Conservation (phyloP, 1,284 basidiomycete species). For the Tilletia horrida region DNA sequence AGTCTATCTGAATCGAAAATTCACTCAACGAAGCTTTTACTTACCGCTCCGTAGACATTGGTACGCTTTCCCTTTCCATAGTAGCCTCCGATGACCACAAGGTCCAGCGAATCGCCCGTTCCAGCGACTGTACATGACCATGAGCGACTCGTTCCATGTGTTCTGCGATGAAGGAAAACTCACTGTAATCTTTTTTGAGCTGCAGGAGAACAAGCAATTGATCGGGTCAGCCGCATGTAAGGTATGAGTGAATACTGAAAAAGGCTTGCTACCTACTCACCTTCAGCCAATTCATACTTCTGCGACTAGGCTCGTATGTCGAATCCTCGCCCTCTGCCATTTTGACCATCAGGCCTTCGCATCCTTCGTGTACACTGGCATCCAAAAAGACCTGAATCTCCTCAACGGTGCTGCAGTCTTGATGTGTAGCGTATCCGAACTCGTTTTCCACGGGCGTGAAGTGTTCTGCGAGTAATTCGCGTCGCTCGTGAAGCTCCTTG, state of each 20-base stretch:
- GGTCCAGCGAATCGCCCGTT: slow-evolving; percentile 91
- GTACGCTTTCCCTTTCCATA: slow-evolving; percentile 97
- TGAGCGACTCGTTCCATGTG: not conserved
- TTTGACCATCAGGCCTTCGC: slow-evolving; percentile 97
- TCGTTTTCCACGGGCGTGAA: slow-evolving; percentile 81
- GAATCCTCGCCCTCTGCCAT: slow-evolving; percentile 88
- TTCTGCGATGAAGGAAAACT: not conserved
- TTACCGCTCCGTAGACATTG: slow-evolving; percentile 49
- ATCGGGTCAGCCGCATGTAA: not conserved
- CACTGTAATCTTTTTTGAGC: slow-evolving; percentile 52
- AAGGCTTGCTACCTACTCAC: slow-evolving; percentile 59
- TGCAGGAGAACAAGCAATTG: not conserved
- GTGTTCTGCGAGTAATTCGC: slow-evolving; percentile 71
- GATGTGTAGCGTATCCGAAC: slow-evolving; percentile 86
- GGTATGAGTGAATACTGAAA: not conserved
- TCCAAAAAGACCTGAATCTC: slow-evolving; percentile 94
- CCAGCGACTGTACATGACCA: slow-evolving; percentile 70
- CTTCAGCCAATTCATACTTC: slow-evolving; percentile 97
- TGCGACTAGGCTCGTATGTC: slow-evolving; percentile 88
- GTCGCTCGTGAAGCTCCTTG: slow-evolving; percentile 58
- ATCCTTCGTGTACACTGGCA: slow-evolving; percentile 93
- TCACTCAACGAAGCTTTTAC: not conserved
- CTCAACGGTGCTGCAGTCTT: slow-evolving; percentile 83
- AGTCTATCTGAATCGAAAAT: not conserved
- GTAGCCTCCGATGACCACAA: slow-evolving; percentile 94